A percentile compares a stretch with the other conserved stretches of the same genome.
Evolutionary conservation across 441 rosid genomes (phyloP).

Genomic region (Jatropha multifida): DNA sequence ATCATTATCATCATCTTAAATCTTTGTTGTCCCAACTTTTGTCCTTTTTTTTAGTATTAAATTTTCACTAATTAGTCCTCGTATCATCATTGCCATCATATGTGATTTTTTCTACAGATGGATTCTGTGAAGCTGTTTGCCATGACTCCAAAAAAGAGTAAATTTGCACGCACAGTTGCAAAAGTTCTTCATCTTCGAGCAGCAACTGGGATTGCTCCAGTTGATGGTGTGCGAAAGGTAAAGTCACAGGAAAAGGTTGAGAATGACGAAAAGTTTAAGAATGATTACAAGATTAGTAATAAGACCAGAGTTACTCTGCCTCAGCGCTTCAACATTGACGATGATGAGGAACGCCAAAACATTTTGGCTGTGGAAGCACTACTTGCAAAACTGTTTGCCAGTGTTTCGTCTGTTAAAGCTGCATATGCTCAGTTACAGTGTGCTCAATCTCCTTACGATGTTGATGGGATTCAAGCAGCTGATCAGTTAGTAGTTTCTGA

Average conservation of each 20-base stretch:
- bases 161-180: slow-evolving; percentile 54
- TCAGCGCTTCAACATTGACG: slow-evolving; percentile 37
- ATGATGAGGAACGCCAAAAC: slow-evolving; percentile 41
- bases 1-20: slow-evolving; percentile 14
- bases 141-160: slow-evolving; percentile 55
- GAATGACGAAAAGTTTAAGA: slow-evolving; percentile 27
- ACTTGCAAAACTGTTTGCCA: slow-evolving; percentile 68
- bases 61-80: neutral
- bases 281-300: slow-evolving; percentile 27
- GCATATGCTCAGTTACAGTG: slow-evolving; percentile 76
- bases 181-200: slow-evolving; percentile 59
- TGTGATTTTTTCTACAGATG: slow-evolving; percentile 48
- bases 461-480: slow-evolving; percentile 63
- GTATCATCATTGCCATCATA: slow-evolving; percentile 21
- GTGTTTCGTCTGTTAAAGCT: slow-evolving; percentile 65
- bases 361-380: slow-evolving; percentile 56
- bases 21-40: slow-evolving; percentile 13
- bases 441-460: slow-evolving; percentile 84
- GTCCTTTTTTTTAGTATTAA: slow-evolving; percentile 2
- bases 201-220: slow-evolving; percentile 59
- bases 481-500: slow-evolving; percentile 57
- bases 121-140: slow-evolving; percentile 58
- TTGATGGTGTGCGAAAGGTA: slow-evolving; percentile 44
- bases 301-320: slow-evolving; percentile 30
- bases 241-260: slow-evolving; percentile 36